These are phyloP conservation scores for Sordariomycetes sp. DNA, from an alignment of 2,329 filamentous ascomycete species.

Conservation along the genomic window DNA sequence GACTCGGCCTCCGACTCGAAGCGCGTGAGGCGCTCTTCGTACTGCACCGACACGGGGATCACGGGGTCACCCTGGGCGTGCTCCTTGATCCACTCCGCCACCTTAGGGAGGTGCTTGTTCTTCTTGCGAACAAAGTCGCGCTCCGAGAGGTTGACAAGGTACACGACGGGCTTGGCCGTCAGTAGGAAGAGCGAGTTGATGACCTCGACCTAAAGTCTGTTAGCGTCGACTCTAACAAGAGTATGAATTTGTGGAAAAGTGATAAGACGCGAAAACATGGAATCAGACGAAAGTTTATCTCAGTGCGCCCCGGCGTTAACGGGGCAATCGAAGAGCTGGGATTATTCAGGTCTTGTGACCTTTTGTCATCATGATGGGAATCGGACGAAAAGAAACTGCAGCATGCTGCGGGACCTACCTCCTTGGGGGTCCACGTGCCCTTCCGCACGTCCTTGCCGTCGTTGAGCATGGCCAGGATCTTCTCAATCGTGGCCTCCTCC, in stretches of 20 bases:
- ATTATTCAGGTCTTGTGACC: conserved; percentile 87
- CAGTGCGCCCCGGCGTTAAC: conserved; percentile 62
- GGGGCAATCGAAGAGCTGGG: conserved; percentile 99
- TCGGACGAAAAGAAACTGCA: conserved; percentile 9
- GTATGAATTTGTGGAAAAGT: background rate
- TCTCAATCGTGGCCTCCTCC: conserved; percentile 87
- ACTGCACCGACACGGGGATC: conserved; percentile 82
- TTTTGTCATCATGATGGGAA: conserved; percentile 85
- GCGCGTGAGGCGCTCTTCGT: conserved; percentile 80
- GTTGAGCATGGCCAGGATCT: conserved; percentile 71
- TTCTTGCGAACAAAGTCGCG: conserved; percentile 96
- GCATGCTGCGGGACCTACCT: conserved; percentile 50
- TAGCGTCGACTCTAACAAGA: background rate
- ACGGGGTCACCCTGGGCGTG: conserved; percentile 79
- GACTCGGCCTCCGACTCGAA: conserved; percentile 68
- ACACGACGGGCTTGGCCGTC: conserved; percentile 93
- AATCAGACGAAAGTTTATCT: conserved; percentile 69
- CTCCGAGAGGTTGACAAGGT: conserved; percentile 92
- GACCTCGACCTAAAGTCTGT: conserved; percentile 61
- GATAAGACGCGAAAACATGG: conserved; percentile 1
- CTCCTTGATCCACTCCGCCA: conserved; percentile 91
- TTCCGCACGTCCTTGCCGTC: conserved; percentile 90
- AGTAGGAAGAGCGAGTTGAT: conserved; percentile 96
- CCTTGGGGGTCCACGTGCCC: conserved; percentile 79
- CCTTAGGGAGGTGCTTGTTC: conserved; percentile 95